These are phyloP conservation scores for Suillus placidus DNA, from an alignment of 768 basidiomycete species.

Conservation along the genomic window DNA sequence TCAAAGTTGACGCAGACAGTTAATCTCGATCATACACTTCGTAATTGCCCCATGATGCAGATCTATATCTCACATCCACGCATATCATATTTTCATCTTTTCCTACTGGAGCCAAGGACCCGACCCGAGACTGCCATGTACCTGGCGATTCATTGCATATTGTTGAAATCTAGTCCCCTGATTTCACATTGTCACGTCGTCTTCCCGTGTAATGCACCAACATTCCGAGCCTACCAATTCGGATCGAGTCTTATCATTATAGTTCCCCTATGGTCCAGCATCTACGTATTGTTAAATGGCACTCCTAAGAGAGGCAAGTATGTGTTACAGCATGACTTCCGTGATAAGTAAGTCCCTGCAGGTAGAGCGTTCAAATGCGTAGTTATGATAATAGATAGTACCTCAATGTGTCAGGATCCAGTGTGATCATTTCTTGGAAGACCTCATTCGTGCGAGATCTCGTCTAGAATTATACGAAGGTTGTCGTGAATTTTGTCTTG, in stretches of 20 bases:
- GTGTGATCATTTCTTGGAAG: not conserved
- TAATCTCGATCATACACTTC: not conserved
- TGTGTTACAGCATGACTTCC: conserved; percentile 9
- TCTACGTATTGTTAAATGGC: not conserved
- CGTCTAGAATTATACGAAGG: conserved; percentile 19
- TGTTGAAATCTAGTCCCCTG: not conserved
- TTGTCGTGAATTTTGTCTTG: conserved; percentile 23
- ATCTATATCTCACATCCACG: not conserved
- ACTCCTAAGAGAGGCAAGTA: not conserved
- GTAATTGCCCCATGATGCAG: conserved; percentile 5
- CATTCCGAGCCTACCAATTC: not conserved
- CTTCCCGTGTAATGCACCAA: not conserved
- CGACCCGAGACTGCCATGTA: not conserved
- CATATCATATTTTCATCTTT: not conserved
- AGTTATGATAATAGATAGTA: conserved; percentile 8
- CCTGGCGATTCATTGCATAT: conserved; percentile 5
- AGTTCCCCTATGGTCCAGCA: not conserved
- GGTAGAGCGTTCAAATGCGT: conserved; percentile 7
- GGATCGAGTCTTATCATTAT: not conserved
- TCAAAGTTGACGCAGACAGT: not conserved
- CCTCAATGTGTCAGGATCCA: not conserved
- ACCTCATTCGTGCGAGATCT: conserved; percentile 9
- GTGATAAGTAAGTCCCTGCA: conserved; percentile 12
- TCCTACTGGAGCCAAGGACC: not conserved
- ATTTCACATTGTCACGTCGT: not conserved